Evolutionary conservation across 257 asterid genomes (phyloP).

Genomic region (Linaria vulgaris): DNA sequence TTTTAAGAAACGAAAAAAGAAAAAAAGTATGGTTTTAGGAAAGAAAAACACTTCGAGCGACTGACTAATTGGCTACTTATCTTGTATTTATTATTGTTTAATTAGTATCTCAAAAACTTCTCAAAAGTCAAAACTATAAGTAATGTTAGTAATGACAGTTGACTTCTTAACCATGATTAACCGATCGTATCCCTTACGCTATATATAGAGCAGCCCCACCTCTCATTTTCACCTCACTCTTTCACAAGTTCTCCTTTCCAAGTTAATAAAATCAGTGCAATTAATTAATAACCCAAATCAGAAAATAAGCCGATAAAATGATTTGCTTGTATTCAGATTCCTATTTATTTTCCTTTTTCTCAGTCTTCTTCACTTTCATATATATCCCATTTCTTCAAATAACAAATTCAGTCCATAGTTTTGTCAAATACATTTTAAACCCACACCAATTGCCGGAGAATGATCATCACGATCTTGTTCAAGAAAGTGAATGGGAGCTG

Average conservation of each 20-base stretch:
- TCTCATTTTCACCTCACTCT: slow-evolving; percentile 4
- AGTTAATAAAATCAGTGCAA: too few species aligned
- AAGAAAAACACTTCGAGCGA: too few species aligned
- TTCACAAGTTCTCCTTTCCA: slow-evolving; percentile 12
- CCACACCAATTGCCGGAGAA: slow-evolving; percentile 26
- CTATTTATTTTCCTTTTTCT: slow-evolving; percentile 28
- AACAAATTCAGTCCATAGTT: slow-evolving; percentile 14
- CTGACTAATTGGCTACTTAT: too few species aligned
- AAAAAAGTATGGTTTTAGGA: too few species aligned
- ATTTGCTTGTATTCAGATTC: slow-evolving; percentile 42
- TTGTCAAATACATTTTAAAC: slow-evolving; percentile 26
- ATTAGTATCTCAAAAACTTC: neutral
- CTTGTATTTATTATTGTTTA: too few species aligned
- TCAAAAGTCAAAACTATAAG: slow-evolving; percentile 3
- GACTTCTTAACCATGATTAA: slow-evolving; percentile 25
- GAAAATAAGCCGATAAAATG: slow-evolving; percentile 27
- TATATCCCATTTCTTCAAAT: slow-evolving; percentile 36
- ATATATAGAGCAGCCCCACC: slow-evolving; percentile 21
- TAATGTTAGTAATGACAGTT: slow-evolving; percentile 10
- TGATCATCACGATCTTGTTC: neutral
- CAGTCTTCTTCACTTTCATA: slow-evolving; percentile 34
- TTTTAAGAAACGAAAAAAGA: too few species aligned
- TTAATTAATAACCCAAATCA: neutral
- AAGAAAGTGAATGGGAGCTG: slow-evolving; percentile 23
- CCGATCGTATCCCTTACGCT: neutral